phyloP scores from a whole-genome alignment of 1,284 basidiomycete genomes.

The Microbotryum scabiosae region DNA sequence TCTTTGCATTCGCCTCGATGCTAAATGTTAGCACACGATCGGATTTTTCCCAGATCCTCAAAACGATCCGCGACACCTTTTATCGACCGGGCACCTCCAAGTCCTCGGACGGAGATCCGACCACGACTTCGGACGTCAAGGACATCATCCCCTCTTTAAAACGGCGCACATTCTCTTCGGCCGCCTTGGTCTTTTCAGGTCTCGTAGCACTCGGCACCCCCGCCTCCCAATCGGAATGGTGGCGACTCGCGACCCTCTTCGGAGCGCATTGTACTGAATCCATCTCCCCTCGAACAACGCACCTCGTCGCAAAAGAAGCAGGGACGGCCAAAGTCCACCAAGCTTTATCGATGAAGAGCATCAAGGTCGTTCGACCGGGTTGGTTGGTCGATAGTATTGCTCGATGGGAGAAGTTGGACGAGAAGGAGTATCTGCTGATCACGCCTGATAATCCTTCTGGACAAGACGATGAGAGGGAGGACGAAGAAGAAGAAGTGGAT shows the following conservation, averaged over 20 bases:
- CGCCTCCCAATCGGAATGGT: constrained; percentile 60
- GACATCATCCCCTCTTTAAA: constrained; percentile 76
- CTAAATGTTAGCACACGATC: constrained; percentile 44
- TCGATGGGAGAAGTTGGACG: constrained; percentile 22
- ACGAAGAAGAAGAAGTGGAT: not conserved
- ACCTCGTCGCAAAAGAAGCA: constrained; percentile 82
- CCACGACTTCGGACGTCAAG: constrained; percentile 41
- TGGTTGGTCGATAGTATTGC: constrained; percentile 85
- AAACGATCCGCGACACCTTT: constrained; percentile 49
- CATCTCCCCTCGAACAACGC: constrained; percentile 63
- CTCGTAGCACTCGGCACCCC: constrained; percentile 70
- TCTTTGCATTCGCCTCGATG: constrained; percentile 47
- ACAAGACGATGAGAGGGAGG: not conserved
- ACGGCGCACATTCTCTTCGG: constrained; percentile 60
- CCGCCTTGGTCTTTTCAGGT: constrained; percentile 81
- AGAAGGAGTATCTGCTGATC: not conserved
- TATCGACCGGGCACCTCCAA: constrained; percentile 40
- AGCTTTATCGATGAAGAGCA: constrained; percentile 55
- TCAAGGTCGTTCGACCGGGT: constrained; percentile 72
- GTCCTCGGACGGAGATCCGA: not conserved
- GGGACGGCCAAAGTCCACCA: constrained; percentile 85
- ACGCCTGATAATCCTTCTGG: not conserved
- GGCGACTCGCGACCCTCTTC: constrained; percentile 78
- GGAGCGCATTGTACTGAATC: constrained; percentile 72
- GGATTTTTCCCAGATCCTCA: constrained; percentile 4